These are phyloP conservation scores for Aspergillus costaricaensis DNA, from an alignment of 2,329 filamentous ascomycete species.

Conservation along the genomic window DNA sequence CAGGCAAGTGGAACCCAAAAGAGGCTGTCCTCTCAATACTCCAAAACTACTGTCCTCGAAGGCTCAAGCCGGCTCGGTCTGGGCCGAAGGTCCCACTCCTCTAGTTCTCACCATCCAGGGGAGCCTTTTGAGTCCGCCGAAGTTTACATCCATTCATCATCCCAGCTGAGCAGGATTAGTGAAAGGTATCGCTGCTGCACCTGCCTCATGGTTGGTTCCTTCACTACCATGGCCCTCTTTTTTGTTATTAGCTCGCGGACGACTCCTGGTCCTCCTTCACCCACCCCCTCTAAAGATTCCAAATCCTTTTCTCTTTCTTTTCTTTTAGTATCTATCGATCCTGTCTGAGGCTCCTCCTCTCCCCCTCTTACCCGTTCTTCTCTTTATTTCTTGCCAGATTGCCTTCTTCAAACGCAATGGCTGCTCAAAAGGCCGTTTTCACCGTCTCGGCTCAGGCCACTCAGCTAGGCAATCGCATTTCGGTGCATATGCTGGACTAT, in stretches of 20 bases:
- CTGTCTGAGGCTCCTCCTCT: background rate
- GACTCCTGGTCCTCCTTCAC: background rate
- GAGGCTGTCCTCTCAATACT: too few relatives aligned
- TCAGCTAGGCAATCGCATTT: conserved; percentile 63
- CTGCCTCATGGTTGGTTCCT: conserved; percentile 2
- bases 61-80: too few relatives aligned
- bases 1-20: too few relatives aligned
- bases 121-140: background rate
- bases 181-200: background rate
- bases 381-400: background rate
- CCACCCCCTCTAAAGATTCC: background rate
- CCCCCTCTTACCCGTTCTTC: background rate
- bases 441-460: conserved; percentile 60
- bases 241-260: background rate
- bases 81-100: too few relatives aligned
- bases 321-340: too few relatives aligned
- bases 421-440: conserved; percentile 22
- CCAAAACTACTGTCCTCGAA: too few relatives aligned
- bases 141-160: background rate
- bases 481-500: conserved; percentile 66
- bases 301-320: too few relatives aligned
- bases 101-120: background rate
- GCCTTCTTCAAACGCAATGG: background rate
- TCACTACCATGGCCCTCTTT: background rate
- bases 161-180: background rate